These are phyloP conservation scores for Globisporangium cederbergense DNA, from an alignment of 352 stramenopile genomes.

Conservation along the genomic window DNA sequence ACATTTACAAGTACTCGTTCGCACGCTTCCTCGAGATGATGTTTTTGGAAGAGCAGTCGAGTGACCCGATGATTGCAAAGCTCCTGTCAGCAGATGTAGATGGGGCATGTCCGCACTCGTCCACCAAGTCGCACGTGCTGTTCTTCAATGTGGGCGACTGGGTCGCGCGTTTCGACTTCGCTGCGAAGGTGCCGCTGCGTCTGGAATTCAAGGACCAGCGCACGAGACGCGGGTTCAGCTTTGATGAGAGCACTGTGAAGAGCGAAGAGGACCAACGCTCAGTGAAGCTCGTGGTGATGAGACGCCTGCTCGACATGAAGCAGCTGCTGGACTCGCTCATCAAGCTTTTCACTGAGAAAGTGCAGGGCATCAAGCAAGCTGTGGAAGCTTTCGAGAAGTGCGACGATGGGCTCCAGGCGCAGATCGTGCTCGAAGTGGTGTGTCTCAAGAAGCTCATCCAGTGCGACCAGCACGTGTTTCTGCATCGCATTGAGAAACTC, in stretches of 20 bases:
- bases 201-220: constrained; percentile 17
- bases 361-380: constrained; percentile 51
- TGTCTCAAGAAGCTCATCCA: constrained; percentile 48
- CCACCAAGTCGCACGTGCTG: constrained; percentile 62
- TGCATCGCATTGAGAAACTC: constrained; percentile 40
- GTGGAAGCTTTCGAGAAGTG: constrained; percentile 60
- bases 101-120: constrained; percentile 37
- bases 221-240: constrained; percentile 13
- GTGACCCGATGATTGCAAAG: constrained; percentile 14
- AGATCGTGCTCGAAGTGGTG: constrained; percentile 70
- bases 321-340: constrained; percentile 42
- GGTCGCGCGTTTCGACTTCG: constrained; percentile 70
- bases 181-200: constrained; percentile 34
- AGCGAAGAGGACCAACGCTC: constrained; percentile 19
- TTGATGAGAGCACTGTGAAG: not conserved
- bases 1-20: constrained; percentile 98
- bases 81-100: constrained; percentile 13
- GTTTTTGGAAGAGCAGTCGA: constrained; percentile 85
- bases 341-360: constrained; percentile 54
- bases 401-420: constrained; percentile 43
- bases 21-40: constrained; percentile 97
- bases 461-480: constrained; percentile 37
- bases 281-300: constrained; percentile 29
- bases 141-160: constrained; percentile 81
- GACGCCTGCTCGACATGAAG: constrained; percentile 30